Base-by-base conservation (phyloP, 768 basidiomycete species). In the Agrocybe pediades region DNA sequence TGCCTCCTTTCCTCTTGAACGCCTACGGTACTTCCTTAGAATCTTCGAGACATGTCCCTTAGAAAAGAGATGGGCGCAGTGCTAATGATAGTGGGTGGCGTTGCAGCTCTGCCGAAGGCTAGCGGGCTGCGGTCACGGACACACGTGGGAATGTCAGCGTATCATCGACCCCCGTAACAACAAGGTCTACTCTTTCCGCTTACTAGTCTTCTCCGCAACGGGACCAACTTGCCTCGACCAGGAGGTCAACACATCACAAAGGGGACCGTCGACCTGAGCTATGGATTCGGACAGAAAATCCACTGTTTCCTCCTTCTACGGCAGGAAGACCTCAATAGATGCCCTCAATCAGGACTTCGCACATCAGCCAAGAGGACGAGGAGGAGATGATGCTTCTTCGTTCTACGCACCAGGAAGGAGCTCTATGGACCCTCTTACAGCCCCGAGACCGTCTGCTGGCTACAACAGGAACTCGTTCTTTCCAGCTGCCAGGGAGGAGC, bases 221-320 rank as follows among this genome's bases (percentile, higher is more conserved):
- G 20, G 26, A 21, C 41, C 17, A 47, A 29, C 33, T n/a, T 13
- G 24, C 54, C 27, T 50, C 54, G 40, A 46, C 44, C 27, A 51
- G 24, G 26, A 45, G 43, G 20, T 47, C 24, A 33, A 30, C 45
- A n/a, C n/a, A 11, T 36, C 33, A 13, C 4, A 36, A 36, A 36
- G 33, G 33, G 33, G 33, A 36, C 33, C 33, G n/a, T 23, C 41
- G 26, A 40, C 52, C 43, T 42, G 33, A 27, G 30, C 46, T 64
- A 90, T 90, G 89, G 89, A 90, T 58, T 77, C 81, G 62, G 90
- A 90, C 72, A 80, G 87, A 64, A 89, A 87, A 70, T 90, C 90
- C 4, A 80, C 81, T 1, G 86, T 88, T 4, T 91, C 90, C 8
- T 91, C 89, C 3, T 92, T 90, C 75, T 91, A 90, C 58, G 86